Base-by-base conservation (phyloP, 805 yeast species). In the Lipomyces sp. region DNA sequence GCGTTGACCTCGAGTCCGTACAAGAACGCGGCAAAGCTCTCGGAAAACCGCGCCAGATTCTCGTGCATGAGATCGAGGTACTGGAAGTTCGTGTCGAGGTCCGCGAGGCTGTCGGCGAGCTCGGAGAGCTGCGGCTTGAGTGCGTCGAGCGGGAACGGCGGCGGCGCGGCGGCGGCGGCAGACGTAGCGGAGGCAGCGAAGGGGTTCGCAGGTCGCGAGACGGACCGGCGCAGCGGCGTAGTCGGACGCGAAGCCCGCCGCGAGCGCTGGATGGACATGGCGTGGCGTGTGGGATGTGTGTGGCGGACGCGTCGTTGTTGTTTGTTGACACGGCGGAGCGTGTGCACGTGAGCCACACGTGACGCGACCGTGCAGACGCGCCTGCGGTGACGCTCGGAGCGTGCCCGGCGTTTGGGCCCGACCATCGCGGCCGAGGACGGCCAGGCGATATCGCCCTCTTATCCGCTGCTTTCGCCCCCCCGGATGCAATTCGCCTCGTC, bases 1-100 rank as follows among this genome's bases (percentile, higher is more conserved):
- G 95, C 90, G 62, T 89, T 87, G 67, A 87, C 81, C 63, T 84
- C 80, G 43, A 88, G 68, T 1, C 96, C 95, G 62, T 85, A 86
- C 45, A 88, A 64, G 47, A 88, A 81, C 35, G 90, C 73, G 1
- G 86, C 81, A 60, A 89, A 79, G 1, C 87, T 78, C 66, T 88
- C 96, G 63, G 87, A 87, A 66, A 89, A 83, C 26, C 74, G 70
- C 2, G 75, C 74, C 19, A 89, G 67, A 4, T 79, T 78, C 39
- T 81, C 78, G 66, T 87, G 88, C 10, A 83, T 75, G 44, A 67
- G 68, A 45, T 78, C 78, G 34, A 87, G 65, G 36, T 75, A 73
- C n/a, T 73, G 71, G 68, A 85, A 72, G 54, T 84, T 80, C 23
- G 73, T 68, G 51, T 81, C 84, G 43, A 87, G 69, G 19, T 79